Evolutionary conservation across 768 basidiomycete species (phyloP).

Genomic region (Leucocoprinus leucothites): DNA sequence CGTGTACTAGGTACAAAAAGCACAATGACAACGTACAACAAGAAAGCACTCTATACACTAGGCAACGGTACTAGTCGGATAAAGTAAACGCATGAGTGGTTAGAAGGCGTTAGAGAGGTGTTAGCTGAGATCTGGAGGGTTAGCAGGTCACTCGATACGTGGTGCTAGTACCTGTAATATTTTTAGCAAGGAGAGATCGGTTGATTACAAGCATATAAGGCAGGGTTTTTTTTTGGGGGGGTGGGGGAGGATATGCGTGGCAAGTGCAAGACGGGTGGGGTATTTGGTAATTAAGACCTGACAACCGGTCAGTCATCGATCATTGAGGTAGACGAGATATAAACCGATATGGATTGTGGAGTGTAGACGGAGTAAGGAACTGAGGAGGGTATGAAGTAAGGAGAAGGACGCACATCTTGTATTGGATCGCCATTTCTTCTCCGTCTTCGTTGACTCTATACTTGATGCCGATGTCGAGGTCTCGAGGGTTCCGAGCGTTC

Average conservation of each 20-base stretch:
- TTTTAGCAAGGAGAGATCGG: not conserved
- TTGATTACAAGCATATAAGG: too few species aligned
- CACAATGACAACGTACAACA: not conserved
- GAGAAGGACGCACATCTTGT: conserved; percentile 79
- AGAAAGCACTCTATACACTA: not conserved
- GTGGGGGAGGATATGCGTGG: not conserved
- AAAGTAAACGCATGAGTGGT: not conserved
- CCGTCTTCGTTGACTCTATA: conserved; percentile 49
- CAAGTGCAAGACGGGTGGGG: conserved; percentile 9
- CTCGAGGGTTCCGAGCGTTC: conserved; percentile 90
- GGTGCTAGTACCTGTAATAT: conserved; percentile 6
- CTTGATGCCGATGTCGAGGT: conserved; percentile 84
- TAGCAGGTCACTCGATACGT: not conserved
- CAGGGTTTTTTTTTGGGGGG: not conserved
- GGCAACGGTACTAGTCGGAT: not conserved
- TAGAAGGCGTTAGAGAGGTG: not conserved
- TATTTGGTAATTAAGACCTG: conserved; percentile 61
- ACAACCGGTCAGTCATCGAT: conserved; percentile 62
- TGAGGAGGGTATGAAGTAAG: conserved; percentile 18
- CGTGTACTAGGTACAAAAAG: not conserved
- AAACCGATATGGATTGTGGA: too few species aligned
- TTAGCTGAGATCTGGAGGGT: not conserved
- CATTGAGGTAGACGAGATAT: conserved; percentile 18
- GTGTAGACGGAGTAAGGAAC: not conserved
- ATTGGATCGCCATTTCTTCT: conserved; percentile 45